Base-by-base conservation (phyloP, 2,329 filamentous ascomycete species). In the Teratosphaeria destructans region DNA sequence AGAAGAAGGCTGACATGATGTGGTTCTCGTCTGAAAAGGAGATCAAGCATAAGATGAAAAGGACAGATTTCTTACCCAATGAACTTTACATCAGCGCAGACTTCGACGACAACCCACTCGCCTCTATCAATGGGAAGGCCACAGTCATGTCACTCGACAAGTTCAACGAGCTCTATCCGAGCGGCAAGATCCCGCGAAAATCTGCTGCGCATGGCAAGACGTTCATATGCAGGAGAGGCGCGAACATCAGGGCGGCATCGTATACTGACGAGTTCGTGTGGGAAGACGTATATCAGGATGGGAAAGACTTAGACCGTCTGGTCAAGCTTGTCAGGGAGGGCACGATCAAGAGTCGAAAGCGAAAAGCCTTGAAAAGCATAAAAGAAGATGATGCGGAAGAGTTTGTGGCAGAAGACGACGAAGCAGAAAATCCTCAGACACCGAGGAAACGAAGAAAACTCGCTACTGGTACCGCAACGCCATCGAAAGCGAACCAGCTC, bases 1-100 rank as follows among this genome's bases (percentile, higher is more conserved):
- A 79, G 63, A 96, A 90, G 78, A 85, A 86, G 29, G 93, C 89
- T 59, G 88, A 87, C 63, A 94, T 99, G 70, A 87, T 96, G 81
- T 99, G 94, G 94, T 96, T 99, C 71, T 91, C 89, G 0, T 90
- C 89, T 0, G 89, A 95, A 68, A 89, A 88, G 68, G 93, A 97
- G 75, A 90, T 96, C 62, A 84, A 87, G 32, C 94, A 89, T 67
- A 88, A 86, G 70, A 82, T 85, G 60, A 95, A 94, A 76, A 81
- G 90, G 68, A 81, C 78, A 12, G 94, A 99, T 74, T 90, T 84
- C 61, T 73, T 95, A 57, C 60, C 61, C 81, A 95, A 96, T 70
- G 94, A 99, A 74, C 81, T 96, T 14, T 99, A 97, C 70, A 86
- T 97, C 59, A 95, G 91, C 0, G 83, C 89, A 0, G 87, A 89